phyloP scores from a whole-genome alignment of 2,329 filamentous ascomycete species.

The Colletotrichum trifolii region DNA sequence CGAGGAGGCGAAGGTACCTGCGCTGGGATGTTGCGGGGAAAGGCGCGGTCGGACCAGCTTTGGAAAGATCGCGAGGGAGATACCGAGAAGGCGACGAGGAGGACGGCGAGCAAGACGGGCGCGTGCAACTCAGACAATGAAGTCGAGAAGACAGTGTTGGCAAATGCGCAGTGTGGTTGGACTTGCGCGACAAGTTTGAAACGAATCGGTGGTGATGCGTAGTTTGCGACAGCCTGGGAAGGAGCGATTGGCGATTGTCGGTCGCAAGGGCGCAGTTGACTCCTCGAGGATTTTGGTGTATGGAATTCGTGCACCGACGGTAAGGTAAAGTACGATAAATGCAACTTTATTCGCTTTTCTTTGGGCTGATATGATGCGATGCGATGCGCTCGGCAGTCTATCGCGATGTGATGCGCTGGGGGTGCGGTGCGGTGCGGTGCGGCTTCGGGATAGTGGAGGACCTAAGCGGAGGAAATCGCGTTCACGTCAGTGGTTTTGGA shows the following conservation, averaged over 20 bases:
- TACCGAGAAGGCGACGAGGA: constrained; percentile 12
- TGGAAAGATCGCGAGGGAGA: not conserved
- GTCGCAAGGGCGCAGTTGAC: constrained; percentile 8
- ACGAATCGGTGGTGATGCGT: too few species aligned
- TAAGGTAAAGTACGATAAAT: too few species aligned
- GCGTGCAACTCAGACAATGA: too few species aligned
- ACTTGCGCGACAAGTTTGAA: too few species aligned
- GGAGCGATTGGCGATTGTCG: not conserved
- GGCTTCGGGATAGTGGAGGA: constrained; percentile 40
- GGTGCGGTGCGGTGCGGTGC: constrained; percentile 4
- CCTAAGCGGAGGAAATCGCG: constrained; percentile 56
- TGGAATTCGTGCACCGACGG: too few species aligned
- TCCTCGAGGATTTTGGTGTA: too few species aligned
- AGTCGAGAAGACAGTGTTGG: too few species aligned
- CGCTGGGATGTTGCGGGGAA: not conserved
- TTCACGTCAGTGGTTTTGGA: constrained; percentile 57
- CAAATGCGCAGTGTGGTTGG: too few species aligned
- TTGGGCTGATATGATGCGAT: not conserved
- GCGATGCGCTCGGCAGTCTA: constrained; percentile 5
- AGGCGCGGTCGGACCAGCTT: constrained; percentile 2
- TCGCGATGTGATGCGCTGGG: not conserved
- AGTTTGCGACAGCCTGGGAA: not conserved
- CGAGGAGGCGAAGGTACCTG: not conserved
- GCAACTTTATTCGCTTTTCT: too few species aligned
- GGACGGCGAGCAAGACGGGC: too few species aligned